Percentiles rank a stretch among this genome's conserved stretches.
Evolutionary conservation across 73 alveolate species (phyloP).

Genomic region (Paramecium tetraurelia): DNA sequence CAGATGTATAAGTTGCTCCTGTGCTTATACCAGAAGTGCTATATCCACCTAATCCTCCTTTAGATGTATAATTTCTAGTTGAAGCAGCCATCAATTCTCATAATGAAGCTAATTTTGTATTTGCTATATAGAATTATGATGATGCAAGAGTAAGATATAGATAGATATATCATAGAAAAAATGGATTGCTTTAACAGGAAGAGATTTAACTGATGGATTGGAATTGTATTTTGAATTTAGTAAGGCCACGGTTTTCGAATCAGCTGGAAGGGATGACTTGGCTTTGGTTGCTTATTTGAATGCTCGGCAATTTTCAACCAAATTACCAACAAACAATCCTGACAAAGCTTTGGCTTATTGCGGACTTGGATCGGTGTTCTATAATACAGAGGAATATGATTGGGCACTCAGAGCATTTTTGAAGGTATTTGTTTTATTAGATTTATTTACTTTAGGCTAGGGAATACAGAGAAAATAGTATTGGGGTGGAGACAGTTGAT

Average conservation of each 20-base stretch:
- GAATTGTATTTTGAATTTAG: constrained; percentile 89
- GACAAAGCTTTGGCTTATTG: constrained; percentile 95
- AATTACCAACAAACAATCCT: constrained; percentile 91
- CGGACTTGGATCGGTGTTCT: constrained; percentile 92
- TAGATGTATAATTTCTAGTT: constrained; percentile 71
- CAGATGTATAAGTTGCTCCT: constrained; percentile 75
- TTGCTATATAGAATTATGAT: constrained; percentile 82
- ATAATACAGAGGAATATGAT: constrained; percentile 92
- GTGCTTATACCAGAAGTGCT: constrained; percentile 88
- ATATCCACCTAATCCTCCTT: constrained; percentile 91
- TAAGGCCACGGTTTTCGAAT: constrained; percentile 90
- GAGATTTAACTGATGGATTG: constrained; percentile 68
- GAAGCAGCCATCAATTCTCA: constrained; percentile 82
- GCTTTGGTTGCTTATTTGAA: constrained; percentile 87
- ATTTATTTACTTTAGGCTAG: constrained; percentile 64
- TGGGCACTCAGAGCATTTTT: constrained; percentile 90
- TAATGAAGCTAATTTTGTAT: constrained; percentile 76
- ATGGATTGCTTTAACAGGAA: constrained; percentile 49
- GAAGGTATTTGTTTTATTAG: background rate
- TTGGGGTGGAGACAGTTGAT: constrained; percentile 98
- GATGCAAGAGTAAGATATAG: constrained; percentile 66
- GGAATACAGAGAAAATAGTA: constrained; percentile 95
- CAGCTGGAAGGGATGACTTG: constrained; percentile 91
- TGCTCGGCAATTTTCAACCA: constrained; percentile 80
- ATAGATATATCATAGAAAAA: background rate